Conservation (phyloP, 2,329 filamentous ascomycete species). For the Blastomyces percursus region DNA sequence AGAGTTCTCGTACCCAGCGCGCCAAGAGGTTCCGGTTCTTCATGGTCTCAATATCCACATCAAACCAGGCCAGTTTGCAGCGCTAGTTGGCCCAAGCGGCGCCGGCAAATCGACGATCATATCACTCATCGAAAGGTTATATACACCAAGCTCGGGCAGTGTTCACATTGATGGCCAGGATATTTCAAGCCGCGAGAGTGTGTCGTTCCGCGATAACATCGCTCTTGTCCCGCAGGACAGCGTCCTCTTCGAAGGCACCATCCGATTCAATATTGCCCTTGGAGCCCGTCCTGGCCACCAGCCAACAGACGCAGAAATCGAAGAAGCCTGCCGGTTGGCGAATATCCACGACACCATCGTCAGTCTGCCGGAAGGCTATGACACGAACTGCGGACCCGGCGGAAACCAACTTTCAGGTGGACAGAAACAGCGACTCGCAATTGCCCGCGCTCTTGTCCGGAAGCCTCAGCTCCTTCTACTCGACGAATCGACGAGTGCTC, state of each 20-base stretch:
- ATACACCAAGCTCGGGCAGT: slow-evolving; percentile 54
- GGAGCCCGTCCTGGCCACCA: slow-evolving; percentile 47
- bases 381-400: slow-evolving; percentile 41
- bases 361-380: slow-evolving; percentile 38
- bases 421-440: slow-evolving; percentile 43
- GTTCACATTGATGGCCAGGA: slow-evolving; percentile 61
- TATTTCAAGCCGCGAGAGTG: slow-evolving; percentile 57
- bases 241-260: slow-evolving; percentile 63
- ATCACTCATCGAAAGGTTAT: slow-evolving; percentile 62
- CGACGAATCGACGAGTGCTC: slow-evolving; percentile 46
- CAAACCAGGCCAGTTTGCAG: slow-evolving; percentile 31
- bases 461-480: slow-evolving; percentile 41
- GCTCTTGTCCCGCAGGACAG: slow-evolving; percentile 71
- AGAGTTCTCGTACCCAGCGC: slow-evolving; percentile 54
- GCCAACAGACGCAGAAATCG: slow-evolving; percentile 54
- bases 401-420: slow-evolving; percentile 47
- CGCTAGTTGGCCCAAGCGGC: slow-evolving; percentile 59
- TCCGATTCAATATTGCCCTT: slow-evolving; percentile 60
- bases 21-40: slow-evolving; percentile 50
- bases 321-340: slow-evolving; percentile 49
- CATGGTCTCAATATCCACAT: slow-evolving; percentile 47
- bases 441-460: slow-evolving; percentile 43
- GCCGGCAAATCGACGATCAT: slow-evolving; percentile 66
- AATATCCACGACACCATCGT: slow-evolving; percentile 52
- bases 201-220: slow-evolving; percentile 56